Evolutionary conservation across 495 filamentous ascomycete species (phyloP).

Genomic region (Neurospora discreta): DNA sequence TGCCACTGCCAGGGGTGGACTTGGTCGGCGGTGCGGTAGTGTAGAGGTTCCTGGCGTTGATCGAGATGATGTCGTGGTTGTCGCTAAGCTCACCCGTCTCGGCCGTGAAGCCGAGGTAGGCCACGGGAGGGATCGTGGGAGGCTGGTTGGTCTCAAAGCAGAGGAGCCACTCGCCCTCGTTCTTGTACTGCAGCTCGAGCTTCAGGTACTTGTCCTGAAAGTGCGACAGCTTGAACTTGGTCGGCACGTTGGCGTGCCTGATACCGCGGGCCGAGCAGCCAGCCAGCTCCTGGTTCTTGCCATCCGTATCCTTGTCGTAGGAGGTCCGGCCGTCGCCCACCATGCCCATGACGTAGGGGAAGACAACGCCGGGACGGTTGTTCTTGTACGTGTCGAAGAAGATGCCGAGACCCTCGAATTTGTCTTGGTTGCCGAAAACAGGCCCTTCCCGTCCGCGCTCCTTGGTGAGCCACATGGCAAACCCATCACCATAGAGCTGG

Average conservation of each 20-base stretch:
- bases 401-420: slow-evolving; percentile 88
- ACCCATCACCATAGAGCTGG: slow-evolving; percentile 83
- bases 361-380: slow-evolving; percentile 86
- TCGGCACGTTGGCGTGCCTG: slow-evolving; percentile 63
- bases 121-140: slow-evolving; percentile 74
- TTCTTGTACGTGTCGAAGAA: slow-evolving; percentile 99
- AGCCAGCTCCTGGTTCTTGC: slow-evolving; percentile 83
- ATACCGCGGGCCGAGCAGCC: slow-evolving; percentile 94
- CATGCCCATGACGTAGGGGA: slow-evolving; percentile 99
- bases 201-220: slow-evolving; percentile 91
- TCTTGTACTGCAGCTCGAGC: slow-evolving; percentile 89
- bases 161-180: slow-evolving; percentile 72
- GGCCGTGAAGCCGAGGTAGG: slow-evolving; percentile 90
- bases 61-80: slow-evolving; percentile 92
- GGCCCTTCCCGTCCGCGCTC: slow-evolving; percentile 69
- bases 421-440: slow-evolving; percentile 82
- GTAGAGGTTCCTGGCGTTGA: slow-evolving; percentile 85
- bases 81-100: slow-evolving; percentile 95
- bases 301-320: slow-evolving; percentile 92
- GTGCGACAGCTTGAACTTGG: slow-evolving; percentile 83
- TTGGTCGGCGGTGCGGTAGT: slow-evolving; percentile 38
- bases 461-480: slow-evolving; percentile 97
- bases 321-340: slow-evolving; percentile 76
- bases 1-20: slow-evolving; percentile 29
- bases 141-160: slow-evolving; percentile 73